Conservation (phyloP, 305 asterid species). For the Petunia hybrid region DNA sequence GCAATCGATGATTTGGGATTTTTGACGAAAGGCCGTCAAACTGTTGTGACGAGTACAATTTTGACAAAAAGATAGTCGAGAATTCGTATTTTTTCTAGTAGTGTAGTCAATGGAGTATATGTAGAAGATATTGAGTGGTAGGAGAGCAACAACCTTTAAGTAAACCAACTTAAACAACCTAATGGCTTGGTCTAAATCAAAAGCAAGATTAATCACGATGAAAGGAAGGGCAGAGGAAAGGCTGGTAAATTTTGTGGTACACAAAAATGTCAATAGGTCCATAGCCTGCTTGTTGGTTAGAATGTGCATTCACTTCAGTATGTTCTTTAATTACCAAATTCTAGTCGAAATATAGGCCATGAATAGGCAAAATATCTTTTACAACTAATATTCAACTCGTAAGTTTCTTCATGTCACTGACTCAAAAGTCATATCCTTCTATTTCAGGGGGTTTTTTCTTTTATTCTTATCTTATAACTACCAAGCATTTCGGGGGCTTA, state of each 20-base stretch:
- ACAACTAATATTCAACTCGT: slow-evolving; percentile 25
- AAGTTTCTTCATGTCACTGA: slow-evolving; percentile 13
- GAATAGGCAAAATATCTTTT: slow-evolving; percentile 18
- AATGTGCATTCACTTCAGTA: not conserved
- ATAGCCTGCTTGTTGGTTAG: not conserved
- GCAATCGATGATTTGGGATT: too few species aligned
- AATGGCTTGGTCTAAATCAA: too few species aligned
- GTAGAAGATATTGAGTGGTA: not conserved
- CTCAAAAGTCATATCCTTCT: not conserved
- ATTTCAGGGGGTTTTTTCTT: not conserved
- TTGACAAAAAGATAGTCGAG: too few species aligned
- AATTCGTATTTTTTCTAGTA: too few species aligned
- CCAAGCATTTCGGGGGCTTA: not conserved
- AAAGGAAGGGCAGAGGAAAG: too few species aligned
- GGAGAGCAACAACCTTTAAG: too few species aligned
- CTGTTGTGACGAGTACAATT: too few species aligned
- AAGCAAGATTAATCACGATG: not conserved
- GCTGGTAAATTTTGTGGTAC: too few species aligned
- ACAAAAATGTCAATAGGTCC: too few species aligned
- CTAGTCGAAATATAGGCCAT: not conserved
- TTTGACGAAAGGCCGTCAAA: too few species aligned
- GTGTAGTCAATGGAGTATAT: too few species aligned
- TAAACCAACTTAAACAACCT: not conserved
- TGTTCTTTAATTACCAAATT: too few species aligned
- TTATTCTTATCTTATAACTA: not conserved